Evolutionary conservation across 2,329 filamentous ascomycete species (phyloP).

Genomic region (Cordyceps sp.): DNA sequence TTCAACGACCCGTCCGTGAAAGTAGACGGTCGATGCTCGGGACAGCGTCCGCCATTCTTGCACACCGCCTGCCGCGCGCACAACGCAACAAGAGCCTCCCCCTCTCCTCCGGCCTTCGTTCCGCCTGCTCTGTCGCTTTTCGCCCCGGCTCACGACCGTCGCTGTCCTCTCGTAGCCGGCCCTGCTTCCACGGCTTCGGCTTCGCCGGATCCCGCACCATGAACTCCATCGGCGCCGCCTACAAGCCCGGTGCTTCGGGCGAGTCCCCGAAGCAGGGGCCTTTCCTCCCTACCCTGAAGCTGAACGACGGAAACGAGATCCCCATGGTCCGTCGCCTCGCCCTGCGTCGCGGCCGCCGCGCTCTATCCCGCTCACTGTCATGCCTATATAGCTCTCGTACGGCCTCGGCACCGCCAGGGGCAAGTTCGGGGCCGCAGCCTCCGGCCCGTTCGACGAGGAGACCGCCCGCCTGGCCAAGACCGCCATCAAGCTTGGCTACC

Average conservation of each 20-base stretch:
- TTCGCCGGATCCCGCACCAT: too few species aligned
- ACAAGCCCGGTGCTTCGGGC: constrained; percentile 22
- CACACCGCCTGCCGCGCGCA: too few species aligned
- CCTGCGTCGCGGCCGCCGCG: too few species aligned
- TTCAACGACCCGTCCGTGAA: too few species aligned
- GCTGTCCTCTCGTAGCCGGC: background rate
- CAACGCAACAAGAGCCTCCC: too few species aligned
- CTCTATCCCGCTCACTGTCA: background rate
- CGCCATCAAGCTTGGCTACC: constrained; percentile 54
- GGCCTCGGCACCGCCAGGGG: constrained; percentile 54
- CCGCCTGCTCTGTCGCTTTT: too few species aligned
- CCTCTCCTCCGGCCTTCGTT: too few species aligned
- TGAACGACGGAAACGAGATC: constrained; percentile 59
- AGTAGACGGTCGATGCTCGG: too few species aligned
- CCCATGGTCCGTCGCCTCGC: constrained; percentile 36
- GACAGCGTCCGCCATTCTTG: too few species aligned
- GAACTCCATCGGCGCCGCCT: constrained; percentile 24
- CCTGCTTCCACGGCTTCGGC: background rate
- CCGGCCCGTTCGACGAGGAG: constrained; percentile 36
- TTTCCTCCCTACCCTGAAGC: constrained; percentile 41
- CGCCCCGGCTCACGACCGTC: too few species aligned
- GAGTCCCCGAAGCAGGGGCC: constrained; percentile 21
- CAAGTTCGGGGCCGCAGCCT: constrained; percentile 20
- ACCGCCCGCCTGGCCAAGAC: constrained; percentile 32
- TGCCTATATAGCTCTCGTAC: constrained; percentile 58